These are phyloP conservation scores for Beauveria scarabaeidicola DNA, from an alignment of 2,329 filamentous ascomycete species.

Conservation along the genomic window DNA sequence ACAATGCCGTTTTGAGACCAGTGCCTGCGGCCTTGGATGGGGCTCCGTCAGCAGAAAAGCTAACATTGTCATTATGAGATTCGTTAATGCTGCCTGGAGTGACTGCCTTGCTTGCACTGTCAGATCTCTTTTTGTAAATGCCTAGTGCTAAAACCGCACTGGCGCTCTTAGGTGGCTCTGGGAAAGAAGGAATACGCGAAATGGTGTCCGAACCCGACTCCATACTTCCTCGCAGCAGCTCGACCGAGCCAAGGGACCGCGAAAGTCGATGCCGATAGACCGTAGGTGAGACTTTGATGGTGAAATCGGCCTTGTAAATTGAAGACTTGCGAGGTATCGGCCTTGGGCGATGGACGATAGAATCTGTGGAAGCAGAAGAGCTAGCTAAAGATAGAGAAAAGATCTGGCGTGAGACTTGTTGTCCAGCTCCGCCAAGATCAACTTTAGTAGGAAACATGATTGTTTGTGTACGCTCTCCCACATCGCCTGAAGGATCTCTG, in stretches of 20 bases:
- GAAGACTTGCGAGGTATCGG: constrained; percentile 44
- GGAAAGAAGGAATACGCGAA: constrained; percentile 43
- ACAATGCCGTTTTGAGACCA: background rate
- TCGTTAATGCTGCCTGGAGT: background rate
- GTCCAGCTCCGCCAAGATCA: constrained; percentile 7
- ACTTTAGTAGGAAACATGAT: background rate
- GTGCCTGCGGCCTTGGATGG: background rate
- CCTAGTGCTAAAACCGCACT: constrained; percentile 14
- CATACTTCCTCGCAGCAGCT: constrained; percentile 37
- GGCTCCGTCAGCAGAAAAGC: background rate
- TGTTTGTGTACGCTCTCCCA: constrained; percentile 21
- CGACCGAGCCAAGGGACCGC: constrained; percentile 40
- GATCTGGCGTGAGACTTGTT: background rate
- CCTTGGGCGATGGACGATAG: constrained; percentile 46
- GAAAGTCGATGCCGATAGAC: constrained; percentile 37
- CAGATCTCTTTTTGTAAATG: background rate
- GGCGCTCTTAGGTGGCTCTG: constrained; percentile 36
- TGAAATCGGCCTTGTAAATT: constrained; percentile 39
- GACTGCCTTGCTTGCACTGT: background rate
- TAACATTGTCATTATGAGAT: background rate
- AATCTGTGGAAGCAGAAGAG: constrained; percentile 18
- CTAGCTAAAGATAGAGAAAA: background rate
- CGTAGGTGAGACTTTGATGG: constrained; percentile 33
- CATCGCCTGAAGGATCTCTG: constrained; percentile 41
- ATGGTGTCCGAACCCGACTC: constrained; percentile 36